phyloP scores from a whole-genome alignment of 1,284 basidiomycete genomes.

The Caloboletus firmus region DNA sequence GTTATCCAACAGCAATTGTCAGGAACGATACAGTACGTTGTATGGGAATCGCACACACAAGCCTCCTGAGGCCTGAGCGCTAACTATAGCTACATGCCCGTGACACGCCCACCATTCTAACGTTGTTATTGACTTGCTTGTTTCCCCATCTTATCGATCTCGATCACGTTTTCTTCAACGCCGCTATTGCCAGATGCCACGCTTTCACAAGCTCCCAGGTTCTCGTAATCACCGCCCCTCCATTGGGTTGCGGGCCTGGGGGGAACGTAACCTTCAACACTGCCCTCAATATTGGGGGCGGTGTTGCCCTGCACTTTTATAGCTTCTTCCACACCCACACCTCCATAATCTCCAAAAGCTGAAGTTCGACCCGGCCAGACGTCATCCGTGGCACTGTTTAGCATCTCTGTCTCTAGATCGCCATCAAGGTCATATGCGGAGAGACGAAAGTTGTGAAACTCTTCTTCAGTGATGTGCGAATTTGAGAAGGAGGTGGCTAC shows the following conservation, averaged over 20 bases:
- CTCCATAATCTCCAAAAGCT: conserved; percentile 11
- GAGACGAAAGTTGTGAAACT: conserved; percentile 22
- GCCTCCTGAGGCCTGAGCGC: no score
- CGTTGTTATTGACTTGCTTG: neutral
- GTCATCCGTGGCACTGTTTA: conserved; percentile 25
- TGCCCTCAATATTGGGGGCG: conserved; percentile 4
- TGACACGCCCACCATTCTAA: neutral
- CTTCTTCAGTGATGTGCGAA: conserved; percentile 30
- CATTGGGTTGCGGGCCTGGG: neutral
- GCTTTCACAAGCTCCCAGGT: neutral
- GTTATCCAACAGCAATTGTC: neutral
- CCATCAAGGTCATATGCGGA: conserved; percentile 32
- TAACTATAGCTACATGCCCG: neutral
- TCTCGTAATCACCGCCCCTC: conserved; percentile 20
- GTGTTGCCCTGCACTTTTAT: conserved; percentile 3
- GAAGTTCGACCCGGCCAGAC: conserved; percentile 9
- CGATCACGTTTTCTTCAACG: neutral
- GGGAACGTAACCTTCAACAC: conserved; percentile 5
- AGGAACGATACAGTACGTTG: neutral
- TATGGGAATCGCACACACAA: neutral
- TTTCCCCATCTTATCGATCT: neutral
- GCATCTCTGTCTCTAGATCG: conserved; percentile 31
- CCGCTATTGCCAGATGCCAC: neutral
- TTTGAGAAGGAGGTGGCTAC: conserved; percentile 28
- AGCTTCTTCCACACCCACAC: neutral